Base-by-base conservation (phyloP, 2,329 filamentous ascomycete species). In the Sporothrix dimorphospora region DNA sequence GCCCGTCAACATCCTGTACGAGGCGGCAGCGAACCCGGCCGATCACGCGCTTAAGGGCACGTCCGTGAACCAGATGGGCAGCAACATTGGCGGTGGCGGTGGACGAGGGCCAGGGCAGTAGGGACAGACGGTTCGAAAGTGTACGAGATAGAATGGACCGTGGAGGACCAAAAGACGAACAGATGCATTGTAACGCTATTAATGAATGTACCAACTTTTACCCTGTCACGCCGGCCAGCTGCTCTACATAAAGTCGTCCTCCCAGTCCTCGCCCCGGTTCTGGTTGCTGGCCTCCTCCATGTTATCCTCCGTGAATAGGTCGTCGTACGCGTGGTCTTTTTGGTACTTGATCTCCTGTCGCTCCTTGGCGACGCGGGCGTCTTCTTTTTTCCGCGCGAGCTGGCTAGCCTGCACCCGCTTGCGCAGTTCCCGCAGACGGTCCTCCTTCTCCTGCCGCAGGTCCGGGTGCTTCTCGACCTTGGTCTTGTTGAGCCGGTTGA, bases 401-500 rank as follows among this genome's bases (percentile, higher is more conserved):
- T 84, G 83, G 0, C 86, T 84, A 16, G 88, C 87, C 78, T 91
- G 88, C 69, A 97, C 94, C 73, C 85, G 87, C 79, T 89, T 91
- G 75, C 94, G 86, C 76, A 95, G 83, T 81, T 92, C 89, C 77
- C 89, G 90, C 73, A 91, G 82, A 55, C 89, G 88, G 67, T 93
- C 92, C 71, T 97, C 94, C 79, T 91, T 92, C 83, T 98, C 94
- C 79, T 91, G 89, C 72, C 87, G 85, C 14, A 99, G 83, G 79
- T 98, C 93, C 0, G 95, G 94, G 79, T 91, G 93, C 81, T 91
- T 93, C 83, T 98, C 95, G 45, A 92, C 89, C 77, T 92, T 94
- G 47, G 96, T 99, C 87, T 98, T 99, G 85, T 98, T 98, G 75
- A 99, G 88, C n/a, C 96, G 90, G 83, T 99, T 99, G 83, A 99